These are phyloP conservation scores for Ambrosiella cleistominuta DNA, from an alignment of 2,329 filamentous ascomycete species.

Conservation along the genomic window DNA sequence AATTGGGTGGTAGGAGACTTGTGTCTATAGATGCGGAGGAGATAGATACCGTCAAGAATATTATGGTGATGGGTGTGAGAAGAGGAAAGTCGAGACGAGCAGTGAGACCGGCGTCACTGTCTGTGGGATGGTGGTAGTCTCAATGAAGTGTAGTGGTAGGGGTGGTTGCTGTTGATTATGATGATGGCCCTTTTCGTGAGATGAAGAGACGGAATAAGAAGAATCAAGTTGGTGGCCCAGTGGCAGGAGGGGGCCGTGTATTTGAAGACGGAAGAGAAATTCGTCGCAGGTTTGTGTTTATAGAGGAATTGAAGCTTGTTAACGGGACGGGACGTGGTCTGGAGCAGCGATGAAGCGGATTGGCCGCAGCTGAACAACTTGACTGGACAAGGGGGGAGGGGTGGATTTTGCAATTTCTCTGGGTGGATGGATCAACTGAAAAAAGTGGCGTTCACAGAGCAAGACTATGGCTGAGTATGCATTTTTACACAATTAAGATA, in stretches of 20 bases:
- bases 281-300: too few species aligned
- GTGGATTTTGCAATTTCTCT: neutral
- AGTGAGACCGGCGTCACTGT: conserved; percentile 2
- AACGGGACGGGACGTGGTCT: neutral
- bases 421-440: neutral
- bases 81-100: neutral
- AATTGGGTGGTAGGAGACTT: neutral
- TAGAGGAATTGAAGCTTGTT: too few species aligned
- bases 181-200: too few species aligned
- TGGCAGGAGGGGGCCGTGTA: neutral
- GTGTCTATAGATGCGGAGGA: neutral
- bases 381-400: neutral
- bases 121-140: neutral
- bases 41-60: neutral
- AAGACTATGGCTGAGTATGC: too few species aligned
- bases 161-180: too few species aligned
- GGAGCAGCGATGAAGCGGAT: neutral
- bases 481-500: too few species aligned
- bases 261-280: neutral
- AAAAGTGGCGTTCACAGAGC: neutral
- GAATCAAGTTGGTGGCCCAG: too few species aligned
- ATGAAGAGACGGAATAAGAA: too few species aligned
- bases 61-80: neutral
- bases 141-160: neutral
- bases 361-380: neutral